These are phyloP conservation scores for Cucumis sativus DNA, from an alignment of 306 rosid genomes.

Conservation along the genomic window DNA sequence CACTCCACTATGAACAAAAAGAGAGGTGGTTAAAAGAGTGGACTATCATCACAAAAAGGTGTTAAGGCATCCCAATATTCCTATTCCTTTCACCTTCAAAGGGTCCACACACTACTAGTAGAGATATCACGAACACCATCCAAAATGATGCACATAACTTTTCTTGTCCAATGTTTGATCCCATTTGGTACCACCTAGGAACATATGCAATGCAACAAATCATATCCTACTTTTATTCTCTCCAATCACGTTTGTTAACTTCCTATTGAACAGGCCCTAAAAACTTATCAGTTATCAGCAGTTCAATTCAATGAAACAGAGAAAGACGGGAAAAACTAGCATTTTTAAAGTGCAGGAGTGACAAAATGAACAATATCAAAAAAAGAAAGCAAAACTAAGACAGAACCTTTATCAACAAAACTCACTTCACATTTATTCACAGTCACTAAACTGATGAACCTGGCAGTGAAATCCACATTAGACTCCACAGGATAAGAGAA, in stretches of 20 bases:
- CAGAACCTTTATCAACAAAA: background rate
- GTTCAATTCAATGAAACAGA: constrained; percentile 1
- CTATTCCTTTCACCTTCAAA: constrained; percentile 4
- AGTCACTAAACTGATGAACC: constrained; percentile 21
- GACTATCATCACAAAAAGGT: constrained; percentile 9
- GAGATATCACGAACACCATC: constrained; percentile 12
- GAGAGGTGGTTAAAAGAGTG: background rate
- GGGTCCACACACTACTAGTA: constrained; percentile 15
- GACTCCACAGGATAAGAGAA: constrained; percentile 2
- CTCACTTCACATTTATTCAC: constrained; percentile 29
- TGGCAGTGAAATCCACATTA: background rate
- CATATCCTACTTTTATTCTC: background rate
- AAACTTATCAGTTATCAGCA: background rate
- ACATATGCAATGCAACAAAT: constrained; percentile 1
- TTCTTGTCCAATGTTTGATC: background rate
- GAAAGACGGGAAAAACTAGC: background rate
- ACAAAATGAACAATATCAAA: background rate
- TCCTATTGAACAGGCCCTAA: background rate
- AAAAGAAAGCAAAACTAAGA: background rate
- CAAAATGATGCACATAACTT: background rate
- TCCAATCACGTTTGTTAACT: background rate
- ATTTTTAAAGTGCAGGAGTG: background rate
- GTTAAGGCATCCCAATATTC: constrained; percentile 13
- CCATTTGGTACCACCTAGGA: background rate
- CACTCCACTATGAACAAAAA: background rate